Conservation (phyloP, 2,329 filamentous ascomycete genomes). For the Sarocladium brachiariae region DNA sequence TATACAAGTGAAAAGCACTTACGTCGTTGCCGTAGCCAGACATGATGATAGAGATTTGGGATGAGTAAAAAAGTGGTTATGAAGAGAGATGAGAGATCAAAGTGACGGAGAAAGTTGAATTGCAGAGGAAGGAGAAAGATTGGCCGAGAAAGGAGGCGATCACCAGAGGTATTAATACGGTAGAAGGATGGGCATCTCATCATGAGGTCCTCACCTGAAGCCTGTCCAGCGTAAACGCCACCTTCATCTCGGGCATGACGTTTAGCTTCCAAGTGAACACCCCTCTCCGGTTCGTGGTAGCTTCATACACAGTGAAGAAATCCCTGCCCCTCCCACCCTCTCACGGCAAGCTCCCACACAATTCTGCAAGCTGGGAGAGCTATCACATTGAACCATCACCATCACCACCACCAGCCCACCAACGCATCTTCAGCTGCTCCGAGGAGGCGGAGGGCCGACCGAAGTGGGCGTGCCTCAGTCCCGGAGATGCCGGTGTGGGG, state of each 20-base stretch:
- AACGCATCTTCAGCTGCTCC: not conserved
- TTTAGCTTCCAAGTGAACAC: too few species aligned
- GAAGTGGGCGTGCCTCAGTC: not conserved
- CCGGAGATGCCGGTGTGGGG: conserved; percentile 5
- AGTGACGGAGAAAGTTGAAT: too few species aligned
- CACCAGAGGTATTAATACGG: conserved; percentile 1
- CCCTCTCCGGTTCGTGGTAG: too few species aligned
- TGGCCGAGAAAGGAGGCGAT: not conserved
- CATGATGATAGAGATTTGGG: conserved; percentile 8
- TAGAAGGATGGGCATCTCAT: not conserved
- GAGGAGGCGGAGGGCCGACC: not conserved
- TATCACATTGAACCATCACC: not conserved
- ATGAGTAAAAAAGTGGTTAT: too few species aligned
- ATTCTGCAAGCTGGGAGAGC: not conserved
- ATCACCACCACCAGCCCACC: not conserved
- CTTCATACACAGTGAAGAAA: not conserved
- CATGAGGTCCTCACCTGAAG: not conserved
- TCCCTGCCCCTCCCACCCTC: not conserved
- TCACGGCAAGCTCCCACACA: not conserved
- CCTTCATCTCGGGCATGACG: conserved; percentile 1
- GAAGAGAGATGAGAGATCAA: too few species aligned
- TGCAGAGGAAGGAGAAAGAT: not conserved
- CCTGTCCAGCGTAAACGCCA: not conserved
- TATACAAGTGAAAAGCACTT: not conserved
- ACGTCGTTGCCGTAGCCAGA: conserved; percentile 8